Base-by-base conservation (phyloP, 225 moss, liverwort and hornwort species). In the Takakia lepidozioides region DNA sequence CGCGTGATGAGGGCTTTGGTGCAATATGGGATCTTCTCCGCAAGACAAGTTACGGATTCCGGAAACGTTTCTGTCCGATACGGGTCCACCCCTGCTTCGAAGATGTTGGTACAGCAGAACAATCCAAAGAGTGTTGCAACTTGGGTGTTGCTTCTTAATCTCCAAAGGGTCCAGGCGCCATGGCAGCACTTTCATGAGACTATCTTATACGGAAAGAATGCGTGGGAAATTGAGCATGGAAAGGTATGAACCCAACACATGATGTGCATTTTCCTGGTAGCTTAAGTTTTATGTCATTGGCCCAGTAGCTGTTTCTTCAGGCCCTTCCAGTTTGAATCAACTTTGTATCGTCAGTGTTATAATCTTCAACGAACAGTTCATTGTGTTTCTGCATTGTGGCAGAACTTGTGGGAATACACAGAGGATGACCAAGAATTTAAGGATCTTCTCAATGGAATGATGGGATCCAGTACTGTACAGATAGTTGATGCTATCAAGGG, bases 1-100 rank as follows among this genome's bases (percentile, higher is more conserved):
- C 46, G 59, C 3, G n/a, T 74, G 49, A 41, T 64, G 68, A 39
- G 58, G 17, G 64, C 25, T 16, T 40, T 70, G 44, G 54, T 49
- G 46, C 57, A 58, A 5, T n/a, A 50, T 3, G 19, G 43, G 27
- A 59, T 67, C 6, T 59, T 62, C 51, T 46, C 49, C 9, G 54
- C 14, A 35, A 6, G 14, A 35, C 34, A 14, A 14, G 34, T 35
- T 35, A 6, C 34, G 34, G 8, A 35, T 6, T 35, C 34, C 8
- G 34, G 34, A 35, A 14, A 35, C 8, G 34, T 6, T 6, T 35
- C 34, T 35, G 34, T 35, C n/a, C 39, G 48, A 25, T 69, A 65
- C n/a, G 60, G 64, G 25, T 40, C 44, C 10, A 69, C 30, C 10
- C 37, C 67, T 2, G 59, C 63, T 16, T 68, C 64, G 1, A 51